Conservation (phyloP, 1,284 basidiomycete genomes). For the Phellopilus nigrolimitatus region DNA sequence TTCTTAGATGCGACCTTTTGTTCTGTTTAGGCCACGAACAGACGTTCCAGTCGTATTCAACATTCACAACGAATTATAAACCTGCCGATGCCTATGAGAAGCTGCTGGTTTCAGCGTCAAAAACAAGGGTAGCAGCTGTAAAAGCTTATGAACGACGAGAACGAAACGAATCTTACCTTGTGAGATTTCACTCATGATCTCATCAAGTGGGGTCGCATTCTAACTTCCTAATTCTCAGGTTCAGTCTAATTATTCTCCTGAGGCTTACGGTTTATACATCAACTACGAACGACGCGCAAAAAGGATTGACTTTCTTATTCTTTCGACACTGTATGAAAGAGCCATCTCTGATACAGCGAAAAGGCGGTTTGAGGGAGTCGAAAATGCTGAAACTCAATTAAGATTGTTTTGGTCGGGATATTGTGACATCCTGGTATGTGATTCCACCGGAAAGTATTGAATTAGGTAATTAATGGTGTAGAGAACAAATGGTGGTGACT, state of each 20-base stretch:
- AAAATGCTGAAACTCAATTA: slow-evolving; percentile 52
- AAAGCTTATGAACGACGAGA: slow-evolving; percentile 63
- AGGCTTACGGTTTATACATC: slow-evolving; percentile 61
- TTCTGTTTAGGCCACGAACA: slow-evolving; percentile 48
- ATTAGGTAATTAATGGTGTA: slow-evolving; percentile 26
- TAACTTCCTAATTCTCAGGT: slow-evolving; percentile 30
- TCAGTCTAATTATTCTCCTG: slow-evolving; percentile 46
- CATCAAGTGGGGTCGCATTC: not conserved
- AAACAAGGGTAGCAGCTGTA: slow-evolving; percentile 53
- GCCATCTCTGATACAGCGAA: slow-evolving; percentile 69
- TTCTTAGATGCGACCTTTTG: slow-evolving; percentile 30
- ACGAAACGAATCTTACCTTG: slow-evolving; percentile 52
- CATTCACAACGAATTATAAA: slow-evolving; percentile 76
- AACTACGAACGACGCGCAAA: slow-evolving; percentile 60
- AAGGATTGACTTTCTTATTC: slow-evolving; percentile 57
- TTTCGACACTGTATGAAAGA: slow-evolving; percentile 68
- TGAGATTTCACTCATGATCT: slow-evolving; percentile 29
- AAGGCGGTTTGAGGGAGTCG: slow-evolving; percentile 45
- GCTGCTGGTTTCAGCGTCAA: slow-evolving; percentile 71
- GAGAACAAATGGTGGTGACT: slow-evolving; percentile 44
- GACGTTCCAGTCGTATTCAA: slow-evolving; percentile 80
- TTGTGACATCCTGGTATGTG: slow-evolving; percentile 47
- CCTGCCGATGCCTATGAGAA: slow-evolving; percentile 73
- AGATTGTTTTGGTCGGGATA: slow-evolving; percentile 63
- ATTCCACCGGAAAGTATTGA: slow-evolving; percentile 15